A percentile compares a stretch with the other conserved stretches of the same genome.
phyloP scores from a whole-genome alignment of 352 stramenopile species.

The Pythium sukuiense region DNA sequence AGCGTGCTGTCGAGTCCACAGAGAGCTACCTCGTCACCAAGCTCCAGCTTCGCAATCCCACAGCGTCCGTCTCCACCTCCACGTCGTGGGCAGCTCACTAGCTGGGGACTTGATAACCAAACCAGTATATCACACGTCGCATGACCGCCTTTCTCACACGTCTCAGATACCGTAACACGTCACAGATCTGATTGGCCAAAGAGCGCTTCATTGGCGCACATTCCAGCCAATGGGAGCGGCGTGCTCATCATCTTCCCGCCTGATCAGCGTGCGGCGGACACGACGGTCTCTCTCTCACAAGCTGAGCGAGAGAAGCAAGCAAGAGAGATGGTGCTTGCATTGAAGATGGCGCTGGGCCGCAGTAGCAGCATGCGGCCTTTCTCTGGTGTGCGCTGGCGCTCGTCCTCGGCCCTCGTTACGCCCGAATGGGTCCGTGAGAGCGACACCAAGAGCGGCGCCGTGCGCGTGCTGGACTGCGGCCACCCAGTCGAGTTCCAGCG shows the following conservation, averaged over 20 bases:
- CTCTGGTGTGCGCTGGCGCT: constrained; percentile 8
- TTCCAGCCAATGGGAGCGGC: background rate
- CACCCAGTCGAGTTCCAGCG: constrained; percentile 49
- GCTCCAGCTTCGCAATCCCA: constrained; percentile 36
- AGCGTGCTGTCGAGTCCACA: constrained; percentile 54
- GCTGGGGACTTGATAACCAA: background rate
- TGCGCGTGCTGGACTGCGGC: constrained; percentile 57
- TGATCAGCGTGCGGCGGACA: background rate
- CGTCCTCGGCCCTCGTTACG: constrained; percentile 22
- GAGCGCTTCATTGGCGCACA: background rate
- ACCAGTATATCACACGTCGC: background rate
- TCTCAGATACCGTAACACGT: background rate
- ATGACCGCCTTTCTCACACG: background rate
- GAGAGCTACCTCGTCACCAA: constrained; percentile 58
- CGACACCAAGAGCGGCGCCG: constrained; percentile 14
- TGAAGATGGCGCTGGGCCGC: constrained; percentile 8
- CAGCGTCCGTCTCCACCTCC: background rate
- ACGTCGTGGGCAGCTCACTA: too few species aligned
- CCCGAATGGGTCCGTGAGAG: constrained; percentile 30
- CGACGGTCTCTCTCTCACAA: too few species aligned
- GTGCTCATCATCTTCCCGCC: constrained; percentile 1
- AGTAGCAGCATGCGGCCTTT: constrained; percentile 1
- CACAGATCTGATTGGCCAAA: background rate
- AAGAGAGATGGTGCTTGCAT: background rate
- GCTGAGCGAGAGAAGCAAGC: background rate